phyloP scores from a whole-genome alignment of 177 flowering plant genomes.

The Vitis hybrid region DNA sequence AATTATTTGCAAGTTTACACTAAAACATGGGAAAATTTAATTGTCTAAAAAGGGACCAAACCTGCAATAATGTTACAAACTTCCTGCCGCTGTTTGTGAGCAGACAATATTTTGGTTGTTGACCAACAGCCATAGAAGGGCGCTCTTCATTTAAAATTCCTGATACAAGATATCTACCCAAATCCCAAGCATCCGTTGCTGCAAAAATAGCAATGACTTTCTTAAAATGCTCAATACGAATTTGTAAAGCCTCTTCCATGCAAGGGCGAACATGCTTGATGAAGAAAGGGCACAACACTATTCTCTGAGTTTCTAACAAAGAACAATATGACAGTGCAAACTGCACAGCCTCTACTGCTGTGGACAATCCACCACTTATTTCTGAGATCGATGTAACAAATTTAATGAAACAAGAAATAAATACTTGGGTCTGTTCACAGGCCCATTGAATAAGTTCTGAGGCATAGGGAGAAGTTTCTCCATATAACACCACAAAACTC shows the following conservation, averaged over 20 bases:
- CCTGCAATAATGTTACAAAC: slow-evolving; percentile 60
- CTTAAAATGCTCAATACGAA: slow-evolving; percentile 47
- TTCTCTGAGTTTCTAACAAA: slow-evolving; percentile 47
- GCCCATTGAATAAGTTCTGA: slow-evolving; percentile 63
- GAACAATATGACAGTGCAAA: slow-evolving; percentile 51
- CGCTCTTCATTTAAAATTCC: slow-evolving; percentile 31
- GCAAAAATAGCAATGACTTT: slow-evolving; percentile 51
- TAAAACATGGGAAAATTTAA: not conserved
- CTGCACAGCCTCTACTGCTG: slow-evolving; percentile 45
- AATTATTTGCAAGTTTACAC: not conserved
- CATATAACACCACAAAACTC: slow-evolving; percentile 44
- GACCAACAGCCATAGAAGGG: slow-evolving; percentile 24
- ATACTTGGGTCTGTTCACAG: slow-evolving; percentile 47
- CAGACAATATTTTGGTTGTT: slow-evolving; percentile 44
- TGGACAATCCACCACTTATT: slow-evolving; percentile 44
- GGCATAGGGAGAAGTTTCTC: slow-evolving; percentile 48
- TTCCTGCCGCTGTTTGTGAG: slow-evolving; percentile 70
- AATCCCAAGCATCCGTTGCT: slow-evolving; percentile 55
- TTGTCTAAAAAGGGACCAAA: slow-evolving; percentile 13
- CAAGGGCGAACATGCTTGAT: slow-evolving; percentile 48
- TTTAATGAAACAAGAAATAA: slow-evolving; percentile 37
- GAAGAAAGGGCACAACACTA: slow-evolving; percentile 47
- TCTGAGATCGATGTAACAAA: slow-evolving; percentile 49
- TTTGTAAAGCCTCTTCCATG: slow-evolving; percentile 44
- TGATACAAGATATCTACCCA: slow-evolving; percentile 50